These are phyloP conservation scores for Spatholobus suberectus DNA, from an alignment of 306 rosid genomes.

Conservation along the genomic window DNA sequence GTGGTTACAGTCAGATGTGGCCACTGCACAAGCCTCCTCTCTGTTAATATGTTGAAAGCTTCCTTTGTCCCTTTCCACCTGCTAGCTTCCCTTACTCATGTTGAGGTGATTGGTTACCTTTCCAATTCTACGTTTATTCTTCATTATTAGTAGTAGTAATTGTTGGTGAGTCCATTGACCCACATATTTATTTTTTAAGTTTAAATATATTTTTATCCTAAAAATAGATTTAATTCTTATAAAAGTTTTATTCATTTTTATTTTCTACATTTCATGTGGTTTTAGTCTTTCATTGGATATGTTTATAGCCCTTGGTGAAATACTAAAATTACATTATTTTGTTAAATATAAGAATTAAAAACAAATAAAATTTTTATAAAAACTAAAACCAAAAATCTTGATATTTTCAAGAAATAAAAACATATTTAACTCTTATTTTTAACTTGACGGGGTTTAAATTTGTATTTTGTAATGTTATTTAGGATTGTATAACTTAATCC, in stretches of 20 bases:
- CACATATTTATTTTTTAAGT: background rate
- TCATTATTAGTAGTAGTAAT: background rate
- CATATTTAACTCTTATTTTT: background rate
- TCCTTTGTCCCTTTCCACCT: constrained; percentile 13
- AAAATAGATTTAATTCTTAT: too few species aligned
- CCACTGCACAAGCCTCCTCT: constrained; percentile 12
- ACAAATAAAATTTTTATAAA: background rate
- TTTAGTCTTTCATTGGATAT: background rate
- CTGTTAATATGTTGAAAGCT: background rate
- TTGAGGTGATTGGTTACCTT: background rate
- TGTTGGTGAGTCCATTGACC: background rate
- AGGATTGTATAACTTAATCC: too few species aligned
- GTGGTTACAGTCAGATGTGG: background rate
- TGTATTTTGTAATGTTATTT: too few species aligned
- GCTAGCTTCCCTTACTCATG: background rate
- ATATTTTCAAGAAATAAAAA: background rate
- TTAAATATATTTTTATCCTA: background rate
- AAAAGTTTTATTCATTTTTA: too few species aligned
- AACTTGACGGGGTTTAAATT: background rate
- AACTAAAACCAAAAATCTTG: background rate
- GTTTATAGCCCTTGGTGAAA: background rate
- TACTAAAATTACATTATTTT: background rate
- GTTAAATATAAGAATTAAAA: too few species aligned
- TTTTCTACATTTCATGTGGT: too few species aligned
- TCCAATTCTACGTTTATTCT: background rate